These are phyloP conservation scores for Ogataea nitratoaversa DNA, from an alignment of 805 yeast genomes.

Conservation along the genomic window DNA sequence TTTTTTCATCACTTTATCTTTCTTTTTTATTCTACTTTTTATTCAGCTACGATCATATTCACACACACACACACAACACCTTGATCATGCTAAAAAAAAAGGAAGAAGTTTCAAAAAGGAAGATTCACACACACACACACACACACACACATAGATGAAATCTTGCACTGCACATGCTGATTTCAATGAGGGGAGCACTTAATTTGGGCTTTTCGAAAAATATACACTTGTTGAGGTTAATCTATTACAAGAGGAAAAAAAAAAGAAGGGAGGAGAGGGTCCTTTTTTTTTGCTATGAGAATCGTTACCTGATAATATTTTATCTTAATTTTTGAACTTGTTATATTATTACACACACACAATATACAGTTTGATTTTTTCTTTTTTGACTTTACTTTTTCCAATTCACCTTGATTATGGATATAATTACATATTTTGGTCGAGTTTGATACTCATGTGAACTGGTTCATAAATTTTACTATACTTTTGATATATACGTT, in stretches of 20 bases:
- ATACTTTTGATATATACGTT: not conserved
- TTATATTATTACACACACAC: not conserved
- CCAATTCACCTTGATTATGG: too few relatives aligned
- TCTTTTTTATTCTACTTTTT: not conserved
- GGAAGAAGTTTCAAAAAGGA: not conserved
- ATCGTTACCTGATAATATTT: constrained; percentile 4
- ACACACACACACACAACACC: constrained; percentile 1
- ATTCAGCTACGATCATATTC: not conserved
- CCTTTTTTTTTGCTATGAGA: constrained; percentile 4
- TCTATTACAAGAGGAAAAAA: not conserved
- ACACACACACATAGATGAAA: constrained; percentile 7
- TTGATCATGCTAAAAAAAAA: not conserved
- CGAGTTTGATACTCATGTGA: not conserved
- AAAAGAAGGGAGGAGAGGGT: constrained; percentile 19
- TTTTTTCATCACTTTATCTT: not conserved
- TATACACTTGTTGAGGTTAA: not conserved
- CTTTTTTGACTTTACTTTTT: not conserved
- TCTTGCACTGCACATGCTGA: constrained; percentile 11
- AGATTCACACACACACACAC: not conserved
- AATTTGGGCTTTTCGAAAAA: not conserved
- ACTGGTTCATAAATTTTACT: too few relatives aligned
- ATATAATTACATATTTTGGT: too few relatives aligned
- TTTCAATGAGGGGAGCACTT: constrained; percentile 3
- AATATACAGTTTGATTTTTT: not conserved
- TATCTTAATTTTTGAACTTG: too few relatives aligned